Conservation (phyloP, 2,329 filamentous ascomycete genomes). For the Penicillium sclerotiorum region DNA sequence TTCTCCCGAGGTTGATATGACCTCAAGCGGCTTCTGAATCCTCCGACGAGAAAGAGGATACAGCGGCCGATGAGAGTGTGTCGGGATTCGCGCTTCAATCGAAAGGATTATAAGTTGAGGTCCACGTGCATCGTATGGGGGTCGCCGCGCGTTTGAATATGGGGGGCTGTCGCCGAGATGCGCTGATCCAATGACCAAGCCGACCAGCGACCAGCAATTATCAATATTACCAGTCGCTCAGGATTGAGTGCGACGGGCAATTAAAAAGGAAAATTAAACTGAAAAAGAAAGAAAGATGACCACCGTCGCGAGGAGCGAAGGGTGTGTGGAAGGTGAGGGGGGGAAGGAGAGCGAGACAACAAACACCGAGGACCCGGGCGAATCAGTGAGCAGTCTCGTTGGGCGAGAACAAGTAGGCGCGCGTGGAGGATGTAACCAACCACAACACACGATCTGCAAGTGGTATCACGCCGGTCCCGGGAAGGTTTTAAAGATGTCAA, state of each 20-base stretch:
- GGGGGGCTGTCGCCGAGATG: background rate
- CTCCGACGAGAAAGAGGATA: constrained; percentile 23
- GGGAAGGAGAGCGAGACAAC: constrained; percentile 11
- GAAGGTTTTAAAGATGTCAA: background rate
- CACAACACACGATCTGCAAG: constrained; percentile 13
- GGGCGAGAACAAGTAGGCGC: constrained; percentile 5
- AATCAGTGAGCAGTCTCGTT: constrained; percentile 6
- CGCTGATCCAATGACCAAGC: constrained; percentile 22
- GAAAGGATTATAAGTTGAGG: background rate
- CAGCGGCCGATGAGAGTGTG: constrained; percentile 25
- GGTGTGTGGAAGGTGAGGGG: constrained; percentile 8
- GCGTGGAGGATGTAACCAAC: constrained; percentile 11
- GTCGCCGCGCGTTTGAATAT: constrained; percentile 11
- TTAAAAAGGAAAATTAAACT: background rate
- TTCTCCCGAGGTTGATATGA: constrained; percentile 11
- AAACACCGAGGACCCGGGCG: constrained; percentile 7
- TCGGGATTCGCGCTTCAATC: constrained; percentile 21
- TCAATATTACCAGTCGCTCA: background rate
- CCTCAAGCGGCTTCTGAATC: constrained; percentile 23
- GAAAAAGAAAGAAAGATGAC: constrained; percentile 5
- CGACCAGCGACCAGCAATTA: constrained; percentile 35
- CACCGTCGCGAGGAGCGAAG: constrained; percentile 16
- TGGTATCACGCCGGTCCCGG: constrained; percentile 8
- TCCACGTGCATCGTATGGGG: constrained; percentile 34
- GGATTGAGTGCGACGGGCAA: constrained; percentile 9